Evolutionary conservation across 73 alveolate genomes (phyloP), one percentile per base, ranked within the genome.

Genomic region (Tetrahymena borealis): DNA sequence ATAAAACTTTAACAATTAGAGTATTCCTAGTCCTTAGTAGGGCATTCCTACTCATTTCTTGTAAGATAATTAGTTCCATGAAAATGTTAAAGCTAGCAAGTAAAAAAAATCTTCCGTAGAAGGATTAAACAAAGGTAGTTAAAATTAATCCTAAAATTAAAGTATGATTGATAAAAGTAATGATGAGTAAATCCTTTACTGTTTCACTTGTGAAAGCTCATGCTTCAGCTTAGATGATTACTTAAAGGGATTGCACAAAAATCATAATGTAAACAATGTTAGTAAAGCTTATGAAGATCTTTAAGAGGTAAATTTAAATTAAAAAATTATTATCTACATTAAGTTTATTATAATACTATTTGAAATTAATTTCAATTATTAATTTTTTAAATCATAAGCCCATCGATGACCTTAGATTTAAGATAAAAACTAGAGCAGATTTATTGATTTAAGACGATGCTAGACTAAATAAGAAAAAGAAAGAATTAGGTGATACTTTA

Each of bases 181-280:
- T 33, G 95, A 93, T 32, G 93, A 85, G 39, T 78, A 93, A 38
- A 79, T 85, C 11, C 91, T 93, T n/a, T 93, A 93, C 39, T 93
- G 95, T 32, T 93, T 35, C 39, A 93, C 95, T 39, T 93, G 95
- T 40, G 95, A 93, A 39, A 78, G 93, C 4, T 79, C 79, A 35
- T 93, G 95, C 91, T 93, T 93, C 38, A 79, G 95, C 90, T 79
- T 93, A 92, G 95, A 93, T 79, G 90, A 92, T 16, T 93, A 39
- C 33, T 43, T 93, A 11, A 41, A 93, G 41, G 95, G 95, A 93
- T 79, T 93, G 38, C 95, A 93, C 78, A 93, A 93, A 78, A 93
- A 93, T 35, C 95, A 93, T 79, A 92, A 39, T 33, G 95, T 93
- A 12, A 93, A 85, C 38, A 93, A 93, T 93, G 95, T 93, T 33